Evolutionary conservation across 2,329 filamentous ascomycete genomes (phyloP).

Genomic region (Alternaria incomplexa): DNA sequence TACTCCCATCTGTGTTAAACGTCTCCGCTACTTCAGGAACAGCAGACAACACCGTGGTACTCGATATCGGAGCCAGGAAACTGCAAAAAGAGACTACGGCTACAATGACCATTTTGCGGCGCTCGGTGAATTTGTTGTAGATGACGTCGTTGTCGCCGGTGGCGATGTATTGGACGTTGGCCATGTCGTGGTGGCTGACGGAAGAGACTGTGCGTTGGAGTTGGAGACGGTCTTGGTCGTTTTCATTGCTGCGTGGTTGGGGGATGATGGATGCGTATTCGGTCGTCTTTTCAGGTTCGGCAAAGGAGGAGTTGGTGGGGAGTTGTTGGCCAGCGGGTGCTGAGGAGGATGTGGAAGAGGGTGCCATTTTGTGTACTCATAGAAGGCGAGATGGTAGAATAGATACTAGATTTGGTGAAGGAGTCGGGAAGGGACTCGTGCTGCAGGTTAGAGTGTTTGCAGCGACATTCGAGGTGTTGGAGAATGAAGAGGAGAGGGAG

Average conservation of each 20-base stretch:
- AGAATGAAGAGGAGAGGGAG: not conserved
- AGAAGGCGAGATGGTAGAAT: constrained; percentile 14
- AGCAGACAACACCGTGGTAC: constrained; percentile 74
- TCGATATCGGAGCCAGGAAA: constrained; percentile 76
- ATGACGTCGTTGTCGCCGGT: constrained; percentile 55
- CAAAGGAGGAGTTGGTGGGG: not conserved
- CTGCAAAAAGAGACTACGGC: constrained; percentile 74
- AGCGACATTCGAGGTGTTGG: not conserved
- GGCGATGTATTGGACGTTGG: constrained; percentile 31
- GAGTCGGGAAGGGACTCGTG: not conserved
- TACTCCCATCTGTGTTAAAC: constrained; percentile 68
- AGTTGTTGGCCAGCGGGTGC: constrained; percentile 17
- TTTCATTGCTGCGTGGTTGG: constrained; percentile 8
- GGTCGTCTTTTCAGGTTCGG: constrained; percentile 33
- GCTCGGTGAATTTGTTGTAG: constrained; percentile 68
- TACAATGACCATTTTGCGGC: constrained; percentile 71
- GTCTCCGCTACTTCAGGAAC: constrained; percentile 74
- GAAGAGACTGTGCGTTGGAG: constrained; percentile 42
- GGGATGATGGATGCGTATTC: constrained; percentile 40
- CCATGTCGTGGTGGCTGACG: constrained; percentile 43
- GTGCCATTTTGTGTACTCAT: constrained; percentile 41
- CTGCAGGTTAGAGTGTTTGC: not conserved
- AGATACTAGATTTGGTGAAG: not conserved
- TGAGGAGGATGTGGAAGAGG: constrained; percentile 27
- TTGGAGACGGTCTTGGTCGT: constrained; percentile 23